Evolutionary conservation across 208 protist genomes (phyloP), one percentile per base, ranked within the genome.

Genomic region (Borovskyia barvae): DNA sequence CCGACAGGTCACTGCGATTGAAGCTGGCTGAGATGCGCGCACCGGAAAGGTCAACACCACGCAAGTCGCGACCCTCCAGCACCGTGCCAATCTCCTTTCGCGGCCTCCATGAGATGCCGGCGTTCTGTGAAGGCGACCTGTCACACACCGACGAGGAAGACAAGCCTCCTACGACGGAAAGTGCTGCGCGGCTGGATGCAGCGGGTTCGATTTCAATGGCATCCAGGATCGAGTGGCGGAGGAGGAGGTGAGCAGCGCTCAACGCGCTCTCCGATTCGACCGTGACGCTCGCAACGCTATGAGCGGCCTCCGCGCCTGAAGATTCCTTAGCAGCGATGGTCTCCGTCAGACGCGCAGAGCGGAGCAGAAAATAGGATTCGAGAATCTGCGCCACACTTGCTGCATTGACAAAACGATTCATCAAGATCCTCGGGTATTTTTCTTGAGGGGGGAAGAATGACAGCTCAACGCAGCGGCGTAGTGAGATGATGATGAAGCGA

Each of bases 21-120:
- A 94, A 90, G 39, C 60, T 80, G 28, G 74, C 68, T 11, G 80
- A 82, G 32, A 94, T 39, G 25, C 62, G 63, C 17, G 54, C 45
- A 11, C 75, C 76, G 32, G 72, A 52, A 17, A 94, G 72, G 61
- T 91, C 62, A 40, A 94, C 40, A 2, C 48, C 45, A 4, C 57
- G 55, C 28, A 94, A 70, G 45, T 78, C 72, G 8, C 85, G 72
- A 2, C 87, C 84, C 65, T 94, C 84, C 37, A 94, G 59, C 7
- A 74, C 59, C 7, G 72, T 61, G 8, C 87, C 84, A 15, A 90
- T 49, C 50, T 81, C 75, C 35, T 19, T 62, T 5, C 65, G 52
- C 8, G 71, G 70, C 40, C 46, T 32, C 45, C 63, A 68, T 32
- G 43, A 11, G n/a, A 32, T 52, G 22, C 17, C 48, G 19, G 37